Conservation (phyloP, 495 filamentous ascomycete genomes). For the Podospora pseudocomata region DNA sequence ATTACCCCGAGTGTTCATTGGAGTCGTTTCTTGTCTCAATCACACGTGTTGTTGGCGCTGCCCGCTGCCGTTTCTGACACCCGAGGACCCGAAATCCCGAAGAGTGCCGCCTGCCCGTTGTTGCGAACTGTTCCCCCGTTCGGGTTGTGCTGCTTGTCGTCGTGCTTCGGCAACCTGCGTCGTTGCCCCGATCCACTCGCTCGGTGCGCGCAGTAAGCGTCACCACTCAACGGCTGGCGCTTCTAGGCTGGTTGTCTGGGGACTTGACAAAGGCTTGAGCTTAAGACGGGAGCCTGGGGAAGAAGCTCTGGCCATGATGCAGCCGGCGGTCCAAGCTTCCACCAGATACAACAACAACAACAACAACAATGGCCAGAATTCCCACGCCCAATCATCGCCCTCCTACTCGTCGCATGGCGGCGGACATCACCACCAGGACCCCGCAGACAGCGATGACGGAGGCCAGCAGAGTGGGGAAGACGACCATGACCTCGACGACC, state of each 20-base stretch:
- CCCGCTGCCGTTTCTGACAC: neutral
- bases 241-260: neutral
- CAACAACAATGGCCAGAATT: constrained; percentile 19
- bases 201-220: neutral
- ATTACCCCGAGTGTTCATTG: constrained; percentile 42
- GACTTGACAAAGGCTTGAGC: neutral
- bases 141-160: neutral
- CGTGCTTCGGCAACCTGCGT: neutral
- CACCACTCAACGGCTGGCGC: neutral
- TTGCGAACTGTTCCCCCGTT: neutral
- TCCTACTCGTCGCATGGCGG: constrained; percentile 13
- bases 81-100: neutral
- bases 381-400: constrained; percentile 17
- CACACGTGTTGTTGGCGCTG: neutral
- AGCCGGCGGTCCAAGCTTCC: constrained; percentile 25
- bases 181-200: neutral
- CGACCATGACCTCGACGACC: constrained; percentile 40
- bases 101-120: neutral
- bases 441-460: constrained; percentile 29
- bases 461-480: constrained; percentile 39
- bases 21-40: neutral
- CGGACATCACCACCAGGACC: constrained; percentile 17
- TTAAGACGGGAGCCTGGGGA: neutral
- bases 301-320: constrained; percentile 24
- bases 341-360: neutral